Evolutionary conservation across 1,284 basidiomycete species (phyloP), one percentile per base, ranked within the genome.

Genomic region (Ceratobasidium sp.): DNA sequence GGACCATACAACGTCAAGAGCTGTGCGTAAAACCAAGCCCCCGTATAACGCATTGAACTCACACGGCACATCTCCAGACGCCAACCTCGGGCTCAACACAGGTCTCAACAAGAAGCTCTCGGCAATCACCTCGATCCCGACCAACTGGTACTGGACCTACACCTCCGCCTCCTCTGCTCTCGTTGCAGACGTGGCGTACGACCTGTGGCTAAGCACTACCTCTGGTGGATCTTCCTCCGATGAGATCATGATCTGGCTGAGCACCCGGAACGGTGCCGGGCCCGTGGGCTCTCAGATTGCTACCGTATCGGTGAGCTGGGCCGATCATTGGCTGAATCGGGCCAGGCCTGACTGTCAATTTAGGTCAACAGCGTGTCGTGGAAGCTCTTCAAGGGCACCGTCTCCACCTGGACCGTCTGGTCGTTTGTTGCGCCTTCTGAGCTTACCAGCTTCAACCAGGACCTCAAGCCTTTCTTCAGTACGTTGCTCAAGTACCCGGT

Each of bases 191-290:
- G 82, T 83, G 4, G 81, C 82, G 6, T 83, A 82, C 72, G 82
- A 83, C 61, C 59, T 83, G 48, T 83, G 82, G 82, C 77, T 83
- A 11, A 81, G 81, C n/a, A 80, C 77, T 29, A 68, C 71, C 11
- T 76, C 81, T 4, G 74, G 79, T 8, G 80, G 80, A 0, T 77
- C 76, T 8, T 80, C 80, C 29, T 81, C 80, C 2, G 82, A 79
- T 54, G 82, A 82, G 74, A 79, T 83, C 43, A 83, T 83, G 83
- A 78, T 83, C 43, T 83, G 83, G 83, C 75, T 83, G 46, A 82
- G 81, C 74, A 75, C 78, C 11, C 77, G 81, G 53, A 81, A 81
- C 77, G 81, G 81, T 24, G 81, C 82, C 68, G 78, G 78, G 1
- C 82, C 81, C 24, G 81, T 81, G 64, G 82, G 82, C 8, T 81